Conservation (phyloP, 495 filamentous ascomycete genomes). For the Astrocystis sublimbata region DNA sequence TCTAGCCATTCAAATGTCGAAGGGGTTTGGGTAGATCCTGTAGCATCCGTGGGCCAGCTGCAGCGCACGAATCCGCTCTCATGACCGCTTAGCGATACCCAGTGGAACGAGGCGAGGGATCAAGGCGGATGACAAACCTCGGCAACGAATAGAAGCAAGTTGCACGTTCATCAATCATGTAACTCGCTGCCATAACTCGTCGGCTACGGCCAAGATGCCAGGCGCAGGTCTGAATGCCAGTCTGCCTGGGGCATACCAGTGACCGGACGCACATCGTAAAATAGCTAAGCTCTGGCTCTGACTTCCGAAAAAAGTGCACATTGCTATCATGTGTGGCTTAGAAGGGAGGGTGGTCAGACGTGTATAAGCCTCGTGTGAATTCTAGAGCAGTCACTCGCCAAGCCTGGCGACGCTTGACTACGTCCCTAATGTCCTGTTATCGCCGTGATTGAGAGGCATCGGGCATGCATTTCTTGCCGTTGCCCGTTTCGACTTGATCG, state of each 20-base stretch:
- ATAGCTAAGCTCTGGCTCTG: not conserved
- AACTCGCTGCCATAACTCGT: not conserved
- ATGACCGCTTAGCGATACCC: not conserved
- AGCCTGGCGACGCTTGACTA: not conserved
- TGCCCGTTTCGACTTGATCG: not conserved
- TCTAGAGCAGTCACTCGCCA: not conserved
- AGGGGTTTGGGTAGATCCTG: not conserved
- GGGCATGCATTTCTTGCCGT: not conserved
- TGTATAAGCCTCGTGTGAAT: not conserved
- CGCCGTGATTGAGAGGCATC: not conserved
- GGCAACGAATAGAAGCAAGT: not conserved
- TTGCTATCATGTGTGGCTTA: constrained; percentile 12
- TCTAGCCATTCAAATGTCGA: not conserved
- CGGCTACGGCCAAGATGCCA: not conserved
- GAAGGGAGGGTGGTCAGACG: constrained; percentile 11
- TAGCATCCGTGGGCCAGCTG: not conserved
- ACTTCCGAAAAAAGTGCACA: constrained; percentile 1
- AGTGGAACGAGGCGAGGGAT: not conserved
- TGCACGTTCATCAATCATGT: not conserved
- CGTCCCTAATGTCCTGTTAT: not conserved
- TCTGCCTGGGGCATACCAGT: not conserved
- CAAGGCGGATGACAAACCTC: not conserved
- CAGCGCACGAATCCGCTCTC: constrained; percentile 1
- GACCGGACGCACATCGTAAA: not conserved
- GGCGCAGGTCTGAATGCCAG: not conserved